Percentiles rank a stretch among this genome's conserved stretches.
Evolutionary conservation across 2,329 filamentous ascomycete species (phyloP).

Genomic region (Bipolaris bicolor): DNA sequence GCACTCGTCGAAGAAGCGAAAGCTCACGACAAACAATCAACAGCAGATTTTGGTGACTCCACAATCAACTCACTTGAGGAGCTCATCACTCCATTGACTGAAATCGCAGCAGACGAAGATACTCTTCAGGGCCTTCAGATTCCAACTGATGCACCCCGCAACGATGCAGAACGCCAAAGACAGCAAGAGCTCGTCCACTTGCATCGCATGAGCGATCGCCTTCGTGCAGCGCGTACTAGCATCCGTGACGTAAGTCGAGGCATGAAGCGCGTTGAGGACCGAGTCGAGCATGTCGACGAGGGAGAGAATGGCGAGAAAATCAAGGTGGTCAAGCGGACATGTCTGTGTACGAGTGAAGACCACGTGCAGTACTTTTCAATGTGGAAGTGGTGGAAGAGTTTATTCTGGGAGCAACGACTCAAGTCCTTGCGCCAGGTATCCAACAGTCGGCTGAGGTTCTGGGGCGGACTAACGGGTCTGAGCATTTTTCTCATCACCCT

Average conservation of each 20-base stretch:
- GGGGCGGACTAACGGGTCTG: slow-evolving; percentile 48
- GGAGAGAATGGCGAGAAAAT: slow-evolving; percentile 17
- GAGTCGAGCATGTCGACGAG: slow-evolving; percentile 45
- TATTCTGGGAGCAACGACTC: slow-evolving; percentile 37
- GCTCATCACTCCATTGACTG: slow-evolving; percentile 44
- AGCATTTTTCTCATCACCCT: slow-evolving; percentile 51
- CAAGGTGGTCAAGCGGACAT: slow-evolving; percentile 22
- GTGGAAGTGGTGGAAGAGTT: slow-evolving; percentile 31
- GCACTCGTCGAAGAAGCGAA: slow-evolving; percentile 51
- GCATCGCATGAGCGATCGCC: slow-evolving; percentile 50
- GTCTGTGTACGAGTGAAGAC: slow-evolving; percentile 26
- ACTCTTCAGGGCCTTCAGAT: slow-evolving; percentile 40
- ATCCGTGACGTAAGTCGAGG: slow-evolving; percentile 54
- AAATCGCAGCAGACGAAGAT: slow-evolving; percentile 41
- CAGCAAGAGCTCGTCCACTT: slow-evolving; percentile 52
- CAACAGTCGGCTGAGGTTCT: slow-evolving; percentile 18
- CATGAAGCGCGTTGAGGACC: slow-evolving; percentile 51
- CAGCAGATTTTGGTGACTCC: slow-evolving; percentile 52
- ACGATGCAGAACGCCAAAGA: slow-evolving; percentile 51
- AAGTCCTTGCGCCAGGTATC: slow-evolving; percentile 23
- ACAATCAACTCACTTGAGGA: slow-evolving; percentile 57
- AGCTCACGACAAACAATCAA: slow-evolving; percentile 22
- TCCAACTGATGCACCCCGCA: slow-evolving; percentile 39
- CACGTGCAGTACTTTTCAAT: slow-evolving; percentile 20
- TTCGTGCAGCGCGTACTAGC: slow-evolving; percentile 50